phyloP scores from a whole-genome alignment of 768 basidiomycete species.

The Termitomyces bulborhizus region DNA sequence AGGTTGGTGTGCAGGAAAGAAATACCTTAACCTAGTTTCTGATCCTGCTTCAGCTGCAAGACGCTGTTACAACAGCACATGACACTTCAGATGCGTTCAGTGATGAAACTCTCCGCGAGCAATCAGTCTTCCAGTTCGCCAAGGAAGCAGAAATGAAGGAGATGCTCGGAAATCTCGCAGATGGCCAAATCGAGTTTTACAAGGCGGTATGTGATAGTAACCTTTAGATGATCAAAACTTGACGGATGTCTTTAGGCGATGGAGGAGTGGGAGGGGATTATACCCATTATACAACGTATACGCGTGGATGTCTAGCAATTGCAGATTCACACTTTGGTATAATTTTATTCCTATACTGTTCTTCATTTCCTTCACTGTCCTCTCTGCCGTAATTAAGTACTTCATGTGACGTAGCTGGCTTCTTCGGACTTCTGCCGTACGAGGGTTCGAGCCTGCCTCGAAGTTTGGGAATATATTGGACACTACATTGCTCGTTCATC shows the following conservation, averaged over 20 bases:
- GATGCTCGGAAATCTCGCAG: constrained; percentile 81
- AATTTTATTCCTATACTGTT: background rate
- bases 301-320: constrained; percentile 75
- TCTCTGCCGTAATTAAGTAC: too few relatives aligned
- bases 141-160: constrained; percentile 98
- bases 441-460: too few relatives aligned
- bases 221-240: background rate
- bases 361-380: too few relatives aligned
- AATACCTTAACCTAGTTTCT: background rate
- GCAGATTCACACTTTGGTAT: constrained; percentile 1
- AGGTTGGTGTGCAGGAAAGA: constrained; percentile 43
- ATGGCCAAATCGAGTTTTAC: constrained; percentile 95
- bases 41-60: constrained; percentile 64
- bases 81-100: constrained; percentile 97
- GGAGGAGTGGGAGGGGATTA: constrained; percentile 97
- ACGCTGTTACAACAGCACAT: constrained; percentile 91
- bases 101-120: constrained; percentile 89
- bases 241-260: constrained; percentile 51
- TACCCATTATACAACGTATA: constrained; percentile 90
- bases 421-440: too few relatives aligned
- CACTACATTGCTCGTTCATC: too few relatives aligned
- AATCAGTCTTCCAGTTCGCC: constrained; percentile 80
- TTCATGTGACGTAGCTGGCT: too few relatives aligned
- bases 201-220: constrained; percentile 43
- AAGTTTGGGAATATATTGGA: too few relatives aligned